Percentiles rank a stretch among this genome's conserved stretches.
Conservation (phyloP, 345 rosid species). For the Arabidopsis thaliana region DNA sequence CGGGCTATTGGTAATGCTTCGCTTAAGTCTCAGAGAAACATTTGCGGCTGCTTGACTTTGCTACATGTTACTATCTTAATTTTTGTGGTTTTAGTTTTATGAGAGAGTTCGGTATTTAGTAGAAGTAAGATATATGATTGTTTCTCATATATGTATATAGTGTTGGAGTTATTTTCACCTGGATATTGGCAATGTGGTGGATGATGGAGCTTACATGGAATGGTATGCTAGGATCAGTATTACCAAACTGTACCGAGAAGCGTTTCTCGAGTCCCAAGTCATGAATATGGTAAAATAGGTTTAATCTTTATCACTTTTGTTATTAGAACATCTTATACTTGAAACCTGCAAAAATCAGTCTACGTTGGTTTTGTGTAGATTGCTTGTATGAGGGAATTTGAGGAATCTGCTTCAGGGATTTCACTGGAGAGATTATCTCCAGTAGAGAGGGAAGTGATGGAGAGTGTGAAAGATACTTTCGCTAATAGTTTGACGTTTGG, state of each 20-base stretch:
- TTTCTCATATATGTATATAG: slow-evolving; percentile 32
- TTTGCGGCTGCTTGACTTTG: slow-evolving; percentile 79
- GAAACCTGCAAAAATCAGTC: background rate
- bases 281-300: slow-evolving; percentile 46
- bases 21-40: slow-evolving; percentile 73
- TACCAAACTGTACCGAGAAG: slow-evolving; percentile 46
- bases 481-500: slow-evolving; percentile 40
- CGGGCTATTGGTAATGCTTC: slow-evolving; percentile 64
- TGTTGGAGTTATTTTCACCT: slow-evolving; percentile 87
- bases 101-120: background rate
- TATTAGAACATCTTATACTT: background rate
- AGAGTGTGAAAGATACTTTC: slow-evolving; percentile 46
- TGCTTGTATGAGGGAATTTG: slow-evolving; percentile 46
- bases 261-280: slow-evolving; percentile 48
- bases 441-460: slow-evolving; percentile 46
- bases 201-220: slow-evolving; percentile 70
- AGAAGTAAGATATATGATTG: background rate
- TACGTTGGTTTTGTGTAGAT: slow-evolving; percentile 37
- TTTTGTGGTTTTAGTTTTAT: background rate
- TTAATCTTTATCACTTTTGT: background rate
- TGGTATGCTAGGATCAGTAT: slow-evolving; percentile 66
- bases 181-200: slow-evolving; percentile 50
- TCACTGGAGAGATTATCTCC: slow-evolving; percentile 42
- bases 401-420: slow-evolving; percentile 44
- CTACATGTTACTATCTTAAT: slow-evolving; percentile 56